Conservation (phyloP, 345 rosid species). For the Cochlearia excelsa region DNA sequence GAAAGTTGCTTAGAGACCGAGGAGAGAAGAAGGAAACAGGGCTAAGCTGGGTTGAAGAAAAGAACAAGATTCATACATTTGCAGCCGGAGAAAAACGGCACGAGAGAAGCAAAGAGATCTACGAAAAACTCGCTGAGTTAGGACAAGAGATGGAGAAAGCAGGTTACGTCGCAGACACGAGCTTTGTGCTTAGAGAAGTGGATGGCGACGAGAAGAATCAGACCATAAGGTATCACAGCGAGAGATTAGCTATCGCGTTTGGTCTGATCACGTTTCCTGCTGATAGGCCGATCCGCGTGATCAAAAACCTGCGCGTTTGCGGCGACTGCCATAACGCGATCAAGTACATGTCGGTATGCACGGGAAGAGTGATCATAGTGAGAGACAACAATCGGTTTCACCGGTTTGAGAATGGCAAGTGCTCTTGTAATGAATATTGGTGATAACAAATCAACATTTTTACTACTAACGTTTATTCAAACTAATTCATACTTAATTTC, state of each 20-base stretch:
- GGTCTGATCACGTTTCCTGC: slow-evolving; percentile 58
- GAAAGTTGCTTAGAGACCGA: slow-evolving; percentile 71
- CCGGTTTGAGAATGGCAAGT: slow-evolving; percentile 73
- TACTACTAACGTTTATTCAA: no score
- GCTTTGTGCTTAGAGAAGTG: slow-evolving; percentile 68
- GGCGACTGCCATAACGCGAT: slow-evolving; percentile 91
- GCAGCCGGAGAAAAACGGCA: slow-evolving; percentile 74
- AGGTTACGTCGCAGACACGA: slow-evolving; percentile 83
- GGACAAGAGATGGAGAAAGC: slow-evolving; percentile 76
- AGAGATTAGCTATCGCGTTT: slow-evolving; percentile 76
- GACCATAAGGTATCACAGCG: slow-evolving; percentile 75
- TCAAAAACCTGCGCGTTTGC: slow-evolving; percentile 86
- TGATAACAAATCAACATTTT: slow-evolving; percentile 25
- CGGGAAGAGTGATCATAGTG: slow-evolving; percentile 72
- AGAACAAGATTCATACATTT: slow-evolving; percentile 77
- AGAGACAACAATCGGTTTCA: slow-evolving; percentile 86
- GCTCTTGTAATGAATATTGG: slow-evolving; percentile 94
- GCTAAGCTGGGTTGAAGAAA: slow-evolving; percentile 92
- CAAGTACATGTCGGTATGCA: slow-evolving; percentile 73
- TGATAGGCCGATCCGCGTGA: slow-evolving; percentile 65
- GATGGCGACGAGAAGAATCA: slow-evolving; percentile 67
- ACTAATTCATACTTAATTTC: no score
- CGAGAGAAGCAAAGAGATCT: slow-evolving; percentile 53
- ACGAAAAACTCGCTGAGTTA: slow-evolving; percentile 66
- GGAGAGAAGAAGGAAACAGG: slow-evolving; percentile 91